Base-by-base conservation (phyloP, 2,329 filamentous ascomycete species). In the Sporothrix luriei region DNA sequence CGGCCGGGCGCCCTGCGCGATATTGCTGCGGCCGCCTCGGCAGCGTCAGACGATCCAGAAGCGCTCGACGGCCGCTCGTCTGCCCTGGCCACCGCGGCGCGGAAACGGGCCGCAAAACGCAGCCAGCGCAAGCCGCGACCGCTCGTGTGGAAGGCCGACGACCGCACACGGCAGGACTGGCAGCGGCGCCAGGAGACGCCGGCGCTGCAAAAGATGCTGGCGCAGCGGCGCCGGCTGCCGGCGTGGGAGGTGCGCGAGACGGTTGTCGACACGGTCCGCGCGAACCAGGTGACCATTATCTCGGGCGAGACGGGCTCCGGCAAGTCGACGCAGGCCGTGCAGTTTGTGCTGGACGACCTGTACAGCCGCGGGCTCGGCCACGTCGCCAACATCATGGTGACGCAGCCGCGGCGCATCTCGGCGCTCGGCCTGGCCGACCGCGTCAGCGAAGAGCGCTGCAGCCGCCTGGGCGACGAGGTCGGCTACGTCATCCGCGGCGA, bases 221-320 rank as follows among this genome's bases (percentile, higher is more conserved):
- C 83, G 21, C 88, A 88, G 75, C 86, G 95, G 55, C 86, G 90
- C 77, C 87, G 84, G 61, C 82, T 99, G 2, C 95, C 95, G 2
- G 95, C 95, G 1, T 99, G 95, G 95, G 87, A 87, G 71, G 88
- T 95, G 75, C 89, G 88, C 74, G 89, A 94, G 24, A 83, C 85
- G 1, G 92, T 99, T 40, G 87, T 98, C 11, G 79, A 86, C 24
- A 91, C 91, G 0, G 91, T 99, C 64, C 85, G 85, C 54, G 82
- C 84, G 4, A 88, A 94, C 76, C 90, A 97, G 78, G 93, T 99
- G 66, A 97, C 93, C 0, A 97, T 99, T 75, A 95, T 99, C 75
- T 96, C 94, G 55, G 95, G 95, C 74, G 95, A 98, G 80, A 99
- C 95, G 4, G 95, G 95, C 68, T 97, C 93, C 21, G 95, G 95